Conservation (phyloP, 495 filamentous ascomycete genomes). For the Aspergillus nidulans region DNA sequence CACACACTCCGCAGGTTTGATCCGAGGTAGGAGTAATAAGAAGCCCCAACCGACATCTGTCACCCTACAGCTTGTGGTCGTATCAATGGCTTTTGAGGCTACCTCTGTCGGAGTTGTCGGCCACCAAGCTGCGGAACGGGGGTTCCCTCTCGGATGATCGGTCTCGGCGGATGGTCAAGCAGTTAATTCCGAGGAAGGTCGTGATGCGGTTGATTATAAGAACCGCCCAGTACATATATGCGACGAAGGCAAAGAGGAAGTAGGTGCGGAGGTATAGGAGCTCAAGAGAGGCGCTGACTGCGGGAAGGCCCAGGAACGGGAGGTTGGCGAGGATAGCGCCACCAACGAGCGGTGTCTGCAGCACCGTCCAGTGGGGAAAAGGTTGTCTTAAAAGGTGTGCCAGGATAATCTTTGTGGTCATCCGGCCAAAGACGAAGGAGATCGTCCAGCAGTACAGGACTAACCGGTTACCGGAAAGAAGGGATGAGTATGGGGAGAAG, state of each 20-base stretch:
- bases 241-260: conserved; percentile 71
- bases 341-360: conserved; percentile 78
- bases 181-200: conserved; percentile 86
- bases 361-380: conserved; percentile 93
- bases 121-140: conserved; percentile 36
- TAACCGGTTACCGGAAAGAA: conserved; percentile 77
- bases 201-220: conserved; percentile 91
- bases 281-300: conserved; percentile 57
- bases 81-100: conserved; percentile 17
- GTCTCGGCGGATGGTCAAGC: conserved; percentile 76
- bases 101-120: conserved; percentile 17
- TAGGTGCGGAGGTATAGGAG: conserved; percentile 77
- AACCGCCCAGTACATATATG: conserved; percentile 89
- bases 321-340: conserved; percentile 82
- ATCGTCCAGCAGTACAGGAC: conserved; percentile 91
- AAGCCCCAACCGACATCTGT: not conserved
- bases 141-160: conserved; percentile 39
- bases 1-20: not conserved
- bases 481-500: conserved; percentile 74
- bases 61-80: too few relatives aligned
- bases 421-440: conserved; percentile 95
- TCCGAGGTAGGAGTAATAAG: not conserved
- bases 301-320: conserved; percentile 68
- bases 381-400: conserved; percentile 90
- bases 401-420: conserved; percentile 99